A percentile compares a stretch with the other conserved stretches of the same genome.
Conservation (phyloP, 2,329 filamentous ascomycete genomes). For the Fusarium brevicatenulatum region DNA sequence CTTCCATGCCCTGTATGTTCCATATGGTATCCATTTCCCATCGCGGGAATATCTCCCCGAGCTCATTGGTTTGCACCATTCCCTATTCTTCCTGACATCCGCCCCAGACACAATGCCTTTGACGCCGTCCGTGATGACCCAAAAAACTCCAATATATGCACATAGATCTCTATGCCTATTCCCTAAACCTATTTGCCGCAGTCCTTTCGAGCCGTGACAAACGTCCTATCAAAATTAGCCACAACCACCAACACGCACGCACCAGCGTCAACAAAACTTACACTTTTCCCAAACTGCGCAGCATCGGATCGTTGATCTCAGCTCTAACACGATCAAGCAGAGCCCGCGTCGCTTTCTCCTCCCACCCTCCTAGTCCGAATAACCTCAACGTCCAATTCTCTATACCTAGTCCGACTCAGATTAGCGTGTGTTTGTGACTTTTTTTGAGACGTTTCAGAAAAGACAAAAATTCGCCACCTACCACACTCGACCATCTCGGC, state of each 20-base stretch:
- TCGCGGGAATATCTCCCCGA: neutral
- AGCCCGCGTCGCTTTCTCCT: constrained; percentile 46
- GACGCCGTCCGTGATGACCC: constrained; percentile 19
- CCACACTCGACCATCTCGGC: constrained; percentile 51
- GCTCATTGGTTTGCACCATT: constrained; percentile 3
- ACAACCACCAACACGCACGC: too few species aligned
- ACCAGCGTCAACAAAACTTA: constrained; percentile 29
- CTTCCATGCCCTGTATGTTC: neutral
- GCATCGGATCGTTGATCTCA: constrained; percentile 46
- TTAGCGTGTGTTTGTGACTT: constrained; percentile 8
- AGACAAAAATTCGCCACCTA: constrained; percentile 33
- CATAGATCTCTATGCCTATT: neutral
- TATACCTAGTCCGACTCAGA: constrained; percentile 19
- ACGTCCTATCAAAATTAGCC: constrained; percentile 39
- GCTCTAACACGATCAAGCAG: constrained; percentile 46
- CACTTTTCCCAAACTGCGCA: constrained; percentile 47
- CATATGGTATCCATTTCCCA: neutral
- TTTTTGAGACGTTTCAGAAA: neutral
- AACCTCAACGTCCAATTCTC: constrained; percentile 49
- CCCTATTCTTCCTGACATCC: neutral
- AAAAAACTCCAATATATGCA: constrained; percentile 27
- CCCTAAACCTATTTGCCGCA: neutral
- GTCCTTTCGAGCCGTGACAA: constrained; percentile 49
- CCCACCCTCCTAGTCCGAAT: constrained; percentile 48
- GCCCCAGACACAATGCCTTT: neutral